Percentiles rank a stretch among this genome's conserved stretches.
These are phyloP conservation scores for Urtica urens DNA, from an alignment of 306 rosid species.

Conservation along the genomic window DNA sequence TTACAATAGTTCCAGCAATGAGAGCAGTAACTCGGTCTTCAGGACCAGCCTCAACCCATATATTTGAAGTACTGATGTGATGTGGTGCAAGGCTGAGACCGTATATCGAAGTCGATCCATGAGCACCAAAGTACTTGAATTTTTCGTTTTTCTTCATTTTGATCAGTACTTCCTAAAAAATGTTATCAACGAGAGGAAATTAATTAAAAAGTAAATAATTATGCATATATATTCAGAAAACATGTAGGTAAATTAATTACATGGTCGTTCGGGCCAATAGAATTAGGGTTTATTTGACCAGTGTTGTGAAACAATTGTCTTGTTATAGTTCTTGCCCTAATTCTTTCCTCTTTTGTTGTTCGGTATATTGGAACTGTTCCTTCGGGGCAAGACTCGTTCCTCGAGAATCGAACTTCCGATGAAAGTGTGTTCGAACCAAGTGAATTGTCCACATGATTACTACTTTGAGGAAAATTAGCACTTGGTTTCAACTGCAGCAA, in stretches of 20 bases:
- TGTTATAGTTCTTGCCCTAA: background rate
- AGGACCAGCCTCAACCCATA: conserved; percentile 8
- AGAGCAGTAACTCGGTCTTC: background rate
- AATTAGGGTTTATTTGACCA: background rate
- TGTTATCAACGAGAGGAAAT: background rate
- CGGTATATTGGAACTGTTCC: conserved; percentile 19
- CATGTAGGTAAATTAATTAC: background rate
- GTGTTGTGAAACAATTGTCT: background rate
- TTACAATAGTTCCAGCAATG: conserved; percentile 11
- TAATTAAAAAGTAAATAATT: background rate
- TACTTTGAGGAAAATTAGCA: background rate
- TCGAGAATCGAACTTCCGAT: background rate
- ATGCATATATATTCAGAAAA: background rate
- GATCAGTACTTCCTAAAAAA: conserved; percentile 4
- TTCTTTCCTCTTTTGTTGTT: conserved; percentile 1
- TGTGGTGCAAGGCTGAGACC: background rate
- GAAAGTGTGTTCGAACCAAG: background rate
- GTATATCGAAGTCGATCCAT: background rate
- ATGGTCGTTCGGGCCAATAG: background rate
- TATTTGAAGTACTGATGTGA: background rate
- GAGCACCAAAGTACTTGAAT: background rate
- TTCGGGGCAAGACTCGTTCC: background rate
- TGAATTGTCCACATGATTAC: background rate
- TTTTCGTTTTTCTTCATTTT: background rate
- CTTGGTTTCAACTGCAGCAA: conserved; percentile 2